Base-by-base conservation (phyloP, 2,329 filamentous ascomycete genomes). In the Delphinella strobiligena region DNA sequence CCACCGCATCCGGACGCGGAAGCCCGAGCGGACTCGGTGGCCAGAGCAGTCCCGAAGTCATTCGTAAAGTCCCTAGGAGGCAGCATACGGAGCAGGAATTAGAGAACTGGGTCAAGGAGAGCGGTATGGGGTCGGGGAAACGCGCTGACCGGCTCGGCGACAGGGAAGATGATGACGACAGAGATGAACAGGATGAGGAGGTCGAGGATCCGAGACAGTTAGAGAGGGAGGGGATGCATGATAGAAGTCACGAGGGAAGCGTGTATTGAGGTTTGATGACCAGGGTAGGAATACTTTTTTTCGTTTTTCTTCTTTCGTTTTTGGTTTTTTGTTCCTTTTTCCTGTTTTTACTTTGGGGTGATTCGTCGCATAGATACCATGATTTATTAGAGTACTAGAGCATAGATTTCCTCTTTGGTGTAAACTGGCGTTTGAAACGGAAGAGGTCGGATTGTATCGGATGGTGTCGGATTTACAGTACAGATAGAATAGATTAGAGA, bases 61-160 rank as follows among this genome's bases (percentile, higher is more conserved):
- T 27, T 12, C 22, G 22, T 7, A 27, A 27, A 12, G 22, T 27
- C 22, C 22, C 12, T 32, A 43, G 17, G 33, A 51, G 51, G 11
- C 62, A 61, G 38, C 48, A 58, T 1, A 61, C 56, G 5, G 47
- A 45, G 10, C 48, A 59, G 27, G 56, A 61, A 29, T 51, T 59
- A 18, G 51, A 59, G 45, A 50, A 49, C 12, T 70, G 67, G 67
- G 60, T 59, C 36, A 53, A 55, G 14, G 63, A 69, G 46, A 66
- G 62, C 19, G 67, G 67, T 1, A 69, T 71, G 65, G 61, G 62
- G 0, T 48, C 45, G 2, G 65, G 65, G 2, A 55, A 56, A 15
- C 51, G 58, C 29, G 67, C 67, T 1, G 66, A 71, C 49, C 52
- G 61, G 4, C 50, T 71, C 12, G 67, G 67, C 1, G 66, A 69